A percentile compares a stretch with the other conserved stretches of the same genome.
Evolutionary conservation across 225 moss, liverwort and hornwort genomes (phyloP).

Genomic region (Pleurozium schreberi): DNA sequence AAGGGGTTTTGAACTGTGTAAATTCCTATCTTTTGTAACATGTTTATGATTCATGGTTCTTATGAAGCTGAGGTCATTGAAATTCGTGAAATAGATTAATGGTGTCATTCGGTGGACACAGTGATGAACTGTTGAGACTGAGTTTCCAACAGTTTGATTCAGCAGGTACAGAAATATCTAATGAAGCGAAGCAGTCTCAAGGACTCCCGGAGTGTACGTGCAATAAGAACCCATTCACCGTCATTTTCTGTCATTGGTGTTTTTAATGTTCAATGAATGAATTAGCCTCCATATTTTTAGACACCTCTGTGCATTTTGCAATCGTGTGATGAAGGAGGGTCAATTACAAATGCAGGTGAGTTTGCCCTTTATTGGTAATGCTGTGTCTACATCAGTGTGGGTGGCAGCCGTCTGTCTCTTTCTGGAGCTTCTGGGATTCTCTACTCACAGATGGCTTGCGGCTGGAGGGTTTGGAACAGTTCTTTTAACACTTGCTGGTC

Average conservation of each 20-base stretch:
- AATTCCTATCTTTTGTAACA: not conserved
- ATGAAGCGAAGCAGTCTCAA: slow-evolving; percentile 56
- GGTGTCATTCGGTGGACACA: not conserved
- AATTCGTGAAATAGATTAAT: not conserved
- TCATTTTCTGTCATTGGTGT: not conserved
- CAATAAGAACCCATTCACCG: not conserved
- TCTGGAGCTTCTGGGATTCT: slow-evolving; percentile 91
- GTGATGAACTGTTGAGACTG: not conserved
- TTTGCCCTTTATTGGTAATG: slow-evolving; percentile 76
- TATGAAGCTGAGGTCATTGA: not conserved
- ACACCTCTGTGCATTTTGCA: not conserved
- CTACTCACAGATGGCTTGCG: slow-evolving; percentile 88
- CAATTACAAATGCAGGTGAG: slow-evolving; percentile 46
- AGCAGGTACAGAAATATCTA: slow-evolving; percentile 69
- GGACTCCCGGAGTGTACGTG: slow-evolving; percentile 66
- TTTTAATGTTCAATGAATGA: not conserved
- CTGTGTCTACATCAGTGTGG: slow-evolving; percentile 93
- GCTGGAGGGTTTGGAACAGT: slow-evolving; percentile 99
- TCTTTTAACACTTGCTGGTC: slow-evolving; percentile 86
- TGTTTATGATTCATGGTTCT: not conserved
- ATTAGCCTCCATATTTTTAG: not conserved
- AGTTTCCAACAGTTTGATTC: slow-evolving; percentile 61
- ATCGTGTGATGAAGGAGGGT: not conserved
- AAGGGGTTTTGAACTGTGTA: not conserved
- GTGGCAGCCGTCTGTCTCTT: slow-evolving; percentile 93